phyloP scores from a whole-genome alignment of 2,329 filamentous ascomycete genomes.

The Rhynchosporium agropyri region DNA sequence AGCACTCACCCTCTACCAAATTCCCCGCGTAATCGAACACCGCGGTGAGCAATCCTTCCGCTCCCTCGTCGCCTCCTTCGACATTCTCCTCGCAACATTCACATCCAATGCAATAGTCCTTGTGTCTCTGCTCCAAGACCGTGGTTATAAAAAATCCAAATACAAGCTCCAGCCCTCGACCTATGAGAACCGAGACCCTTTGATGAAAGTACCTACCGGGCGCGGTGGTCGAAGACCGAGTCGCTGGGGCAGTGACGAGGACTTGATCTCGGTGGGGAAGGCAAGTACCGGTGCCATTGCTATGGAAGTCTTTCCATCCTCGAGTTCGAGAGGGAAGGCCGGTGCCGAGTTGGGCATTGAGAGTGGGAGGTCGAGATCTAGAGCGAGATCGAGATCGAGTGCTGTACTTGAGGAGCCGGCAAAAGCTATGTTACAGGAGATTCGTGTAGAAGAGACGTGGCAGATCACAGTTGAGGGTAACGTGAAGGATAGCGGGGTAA shows the following conservation, averaged over 20 bases:
- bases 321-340: constrained; percentile 1
- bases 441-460: constrained; percentile 34
- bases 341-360: constrained; percentile 26
- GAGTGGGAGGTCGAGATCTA: no score
- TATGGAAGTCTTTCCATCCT: constrained; percentile 14
- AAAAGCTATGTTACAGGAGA: constrained; percentile 41
- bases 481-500: constrained; percentile 9
- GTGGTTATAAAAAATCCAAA: constrained; percentile 85
- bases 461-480: constrained; percentile 31
- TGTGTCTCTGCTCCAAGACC: constrained; percentile 86
- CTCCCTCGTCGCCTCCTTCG: constrained; percentile 83
- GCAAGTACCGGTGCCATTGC: constrained; percentile 48
- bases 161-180: constrained; percentile 54
- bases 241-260: constrained; percentile 85
- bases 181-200: constrained; percentile 39
- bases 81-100: constrained; percentile 82
- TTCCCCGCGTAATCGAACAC: constrained; percentile 70
- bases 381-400: constrained; percentile 17
- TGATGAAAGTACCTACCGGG: constrained; percentile 45
- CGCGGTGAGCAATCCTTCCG: constrained; percentile 79
- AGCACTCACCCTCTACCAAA: constrained; percentile 72
- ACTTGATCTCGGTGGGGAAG: constrained; percentile 68
- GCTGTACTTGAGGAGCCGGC: constrained; percentile 23
- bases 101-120: constrained; percentile 90
- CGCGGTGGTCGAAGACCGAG: constrained; percentile 43